Percentiles rank a stretch among this genome's conserved stretches.
Conservation (phyloP, 1,284 basidiomycete genomes). For the Cryptococcus depauperatus region DNA sequence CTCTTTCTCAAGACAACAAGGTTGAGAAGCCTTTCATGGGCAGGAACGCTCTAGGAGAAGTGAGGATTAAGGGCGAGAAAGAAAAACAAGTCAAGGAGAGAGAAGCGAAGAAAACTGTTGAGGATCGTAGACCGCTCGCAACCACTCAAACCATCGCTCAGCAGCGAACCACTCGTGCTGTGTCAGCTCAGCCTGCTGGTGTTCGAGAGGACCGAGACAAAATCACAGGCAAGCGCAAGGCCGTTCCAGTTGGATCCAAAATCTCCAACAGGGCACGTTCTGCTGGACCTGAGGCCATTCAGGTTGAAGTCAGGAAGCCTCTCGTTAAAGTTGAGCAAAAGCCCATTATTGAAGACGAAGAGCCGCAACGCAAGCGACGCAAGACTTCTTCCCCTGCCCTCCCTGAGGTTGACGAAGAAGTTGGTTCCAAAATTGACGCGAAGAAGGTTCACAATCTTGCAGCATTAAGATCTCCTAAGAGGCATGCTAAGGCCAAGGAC, state of each 20-base stretch:
- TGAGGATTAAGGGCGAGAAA: slow-evolving; percentile 28
- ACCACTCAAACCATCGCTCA: slow-evolving; percentile 12
- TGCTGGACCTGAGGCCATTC: slow-evolving; percentile 13
- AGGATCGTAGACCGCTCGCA: slow-evolving; percentile 22
- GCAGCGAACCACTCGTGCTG: slow-evolving; percentile 4
- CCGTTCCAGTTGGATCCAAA: slow-evolving; percentile 7
- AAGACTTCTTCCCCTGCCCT: slow-evolving; percentile 32
- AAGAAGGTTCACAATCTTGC: slow-evolving; percentile 27
- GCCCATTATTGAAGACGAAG: slow-evolving; percentile 12
- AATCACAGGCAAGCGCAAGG: slow-evolving; percentile 25
- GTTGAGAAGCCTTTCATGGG: slow-evolving; percentile 16
- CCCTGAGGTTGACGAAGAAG: slow-evolving; percentile 12
- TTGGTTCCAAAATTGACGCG: slow-evolving; percentile 25
- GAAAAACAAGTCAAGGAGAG: slow-evolving; percentile 10
- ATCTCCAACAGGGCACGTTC: slow-evolving; percentile 16
- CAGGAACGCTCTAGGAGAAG: slow-evolving; percentile 41
- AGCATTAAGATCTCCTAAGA: slow-evolving; percentile 23
- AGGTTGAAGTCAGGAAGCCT: neutral
- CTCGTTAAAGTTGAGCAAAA: neutral
- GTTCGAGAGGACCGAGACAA: slow-evolving; percentile 14
- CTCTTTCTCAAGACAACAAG: slow-evolving; percentile 12
- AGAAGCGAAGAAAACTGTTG: slow-evolving; percentile 4
- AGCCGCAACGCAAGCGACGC: slow-evolving; percentile 32
- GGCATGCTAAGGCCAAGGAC: slow-evolving; percentile 48
- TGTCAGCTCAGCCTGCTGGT: neutral